Conservation (phyloP, 1,284 basidiomycete genomes). For the Cutaneotrichosporon cutaneum region DNA sequence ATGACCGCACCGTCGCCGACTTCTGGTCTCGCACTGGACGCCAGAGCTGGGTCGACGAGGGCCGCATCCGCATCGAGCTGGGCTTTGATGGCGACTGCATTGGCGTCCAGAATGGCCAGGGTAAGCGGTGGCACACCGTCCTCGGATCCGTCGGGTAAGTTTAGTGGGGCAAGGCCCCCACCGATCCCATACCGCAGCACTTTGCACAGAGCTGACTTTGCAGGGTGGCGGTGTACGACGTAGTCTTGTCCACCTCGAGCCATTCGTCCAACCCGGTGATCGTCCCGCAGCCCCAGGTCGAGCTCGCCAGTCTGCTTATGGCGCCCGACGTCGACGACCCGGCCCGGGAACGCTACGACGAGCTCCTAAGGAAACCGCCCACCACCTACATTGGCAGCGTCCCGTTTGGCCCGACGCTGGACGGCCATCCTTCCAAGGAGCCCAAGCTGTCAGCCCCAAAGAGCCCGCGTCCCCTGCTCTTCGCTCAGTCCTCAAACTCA, state of each 20-base stretch:
- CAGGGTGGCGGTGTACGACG: constrained; percentile 52
- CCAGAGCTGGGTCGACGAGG: constrained; percentile 23
- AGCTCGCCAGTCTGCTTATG: constrained; percentile 36
- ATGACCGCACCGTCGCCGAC: constrained; percentile 47
- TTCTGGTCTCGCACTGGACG: constrained; percentile 44
- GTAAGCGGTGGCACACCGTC: constrained; percentile 39
- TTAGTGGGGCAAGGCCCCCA: background rate
- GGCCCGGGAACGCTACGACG: constrained; percentile 12
- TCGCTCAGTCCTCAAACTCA: constrained; percentile 46
- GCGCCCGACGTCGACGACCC: constrained; percentile 8
- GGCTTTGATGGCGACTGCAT: constrained; percentile 47
- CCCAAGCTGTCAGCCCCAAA: constrained; percentile 2
- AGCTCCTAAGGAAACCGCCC: constrained; percentile 30
- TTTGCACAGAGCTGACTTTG: constrained; percentile 2
- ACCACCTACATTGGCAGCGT: constrained; percentile 47
- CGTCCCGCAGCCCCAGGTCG: constrained; percentile 50
- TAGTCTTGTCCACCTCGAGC: constrained; percentile 42
- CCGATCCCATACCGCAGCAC: background rate
- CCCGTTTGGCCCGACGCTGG: constrained; percentile 26
- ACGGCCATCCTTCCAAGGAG: constrained; percentile 1
- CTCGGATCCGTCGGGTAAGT: constrained; percentile 48
- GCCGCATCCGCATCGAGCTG: constrained; percentile 46
- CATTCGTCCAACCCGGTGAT: constrained; percentile 45
- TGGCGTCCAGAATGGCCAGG: constrained; percentile 44
- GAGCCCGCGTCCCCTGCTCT: constrained; percentile 34